These are phyloP conservation scores for Pseudonectria buxi DNA, from an alignment of 2,329 filamentous ascomycete species.

Conservation along the genomic window DNA sequence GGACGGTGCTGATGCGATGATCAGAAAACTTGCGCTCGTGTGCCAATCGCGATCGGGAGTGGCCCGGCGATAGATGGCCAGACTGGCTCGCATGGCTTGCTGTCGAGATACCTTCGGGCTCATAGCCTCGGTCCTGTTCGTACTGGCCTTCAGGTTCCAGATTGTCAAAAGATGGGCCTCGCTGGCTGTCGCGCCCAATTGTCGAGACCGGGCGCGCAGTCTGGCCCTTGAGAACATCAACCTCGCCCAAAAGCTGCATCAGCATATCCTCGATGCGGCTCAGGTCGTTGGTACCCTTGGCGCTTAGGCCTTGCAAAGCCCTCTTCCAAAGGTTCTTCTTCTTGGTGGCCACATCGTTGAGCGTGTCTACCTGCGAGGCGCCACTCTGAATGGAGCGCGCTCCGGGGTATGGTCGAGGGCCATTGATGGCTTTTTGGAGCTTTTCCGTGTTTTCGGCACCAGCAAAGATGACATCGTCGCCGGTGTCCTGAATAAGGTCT, in stretches of 20 bases:
- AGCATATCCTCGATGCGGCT: constrained; percentile 87
- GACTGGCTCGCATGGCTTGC: constrained; percentile 68
- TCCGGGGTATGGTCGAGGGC: constrained; percentile 75
- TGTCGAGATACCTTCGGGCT: constrained; percentile 70
- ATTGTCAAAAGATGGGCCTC: constrained; percentile 61
- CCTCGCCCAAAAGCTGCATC: constrained; percentile 83
- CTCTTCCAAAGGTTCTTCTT: constrained; percentile 90
- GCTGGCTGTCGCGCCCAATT: constrained; percentile 34
- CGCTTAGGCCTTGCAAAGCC: constrained; percentile 83
- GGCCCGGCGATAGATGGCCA: constrained; percentile 62
- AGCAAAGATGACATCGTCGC: constrained; percentile 78
- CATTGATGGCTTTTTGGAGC: constrained; percentile 74
- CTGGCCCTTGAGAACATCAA: constrained; percentile 71
- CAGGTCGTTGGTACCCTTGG: constrained; percentile 82
- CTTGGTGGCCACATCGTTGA: constrained; percentile 60
- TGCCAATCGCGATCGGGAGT: constrained; percentile 37
- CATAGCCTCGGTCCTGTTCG: constrained; percentile 68
- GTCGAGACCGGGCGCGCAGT: constrained; percentile 34
- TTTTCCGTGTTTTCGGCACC: constrained; percentile 84
- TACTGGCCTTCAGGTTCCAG: constrained; percentile 56
- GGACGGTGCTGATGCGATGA: constrained; percentile 84
- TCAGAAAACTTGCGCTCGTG: constrained; percentile 57
- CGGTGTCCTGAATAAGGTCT: constrained; percentile 77
- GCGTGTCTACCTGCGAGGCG: constrained; percentile 46
- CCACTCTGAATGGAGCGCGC: constrained; percentile 52